phyloP scores from a whole-genome alignment of 352 stramenopile genomes.

The Phytophthora pisi region DNA sequence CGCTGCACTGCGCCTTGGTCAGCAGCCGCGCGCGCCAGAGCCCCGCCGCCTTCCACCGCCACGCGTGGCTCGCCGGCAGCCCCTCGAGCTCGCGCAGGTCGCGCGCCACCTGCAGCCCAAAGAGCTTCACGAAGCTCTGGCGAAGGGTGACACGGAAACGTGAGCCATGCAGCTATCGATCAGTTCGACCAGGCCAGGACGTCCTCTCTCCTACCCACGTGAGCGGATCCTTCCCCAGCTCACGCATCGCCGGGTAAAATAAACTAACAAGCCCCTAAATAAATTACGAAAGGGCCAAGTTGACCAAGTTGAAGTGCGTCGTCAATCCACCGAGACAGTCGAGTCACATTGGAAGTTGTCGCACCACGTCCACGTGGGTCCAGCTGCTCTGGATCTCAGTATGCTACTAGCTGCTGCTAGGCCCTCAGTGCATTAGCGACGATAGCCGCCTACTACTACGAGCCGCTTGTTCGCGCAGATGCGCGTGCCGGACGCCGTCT shows the following conservation, averaged over 20 bases:
- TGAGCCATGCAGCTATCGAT: not conserved
- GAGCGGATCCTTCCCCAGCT: slow-evolving; percentile 47
- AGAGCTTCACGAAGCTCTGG: slow-evolving; percentile 74
- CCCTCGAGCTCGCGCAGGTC: slow-evolving; percentile 54
- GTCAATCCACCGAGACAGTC: not conserved
- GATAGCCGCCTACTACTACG: too few species aligned
- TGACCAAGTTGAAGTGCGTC: not conserved
- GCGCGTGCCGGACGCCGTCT: too few species aligned
- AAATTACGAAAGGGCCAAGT: too few species aligned
- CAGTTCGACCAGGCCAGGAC: not conserved
- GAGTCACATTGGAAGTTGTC: too few species aligned
- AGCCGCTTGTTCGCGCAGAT: too few species aligned
- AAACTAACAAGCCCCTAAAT: too few species aligned
- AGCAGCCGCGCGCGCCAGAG: slow-evolving; percentile 45
- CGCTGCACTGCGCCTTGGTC: slow-evolving; percentile 73
- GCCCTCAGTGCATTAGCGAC: too few species aligned
- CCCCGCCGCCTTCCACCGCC: slow-evolving; percentile 32
- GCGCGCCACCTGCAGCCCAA: slow-evolving; percentile 48
- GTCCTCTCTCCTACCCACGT: slow-evolving; percentile 47
- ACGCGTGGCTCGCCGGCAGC: slow-evolving; percentile 64
- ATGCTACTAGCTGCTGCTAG: too few species aligned
- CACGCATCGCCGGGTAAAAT: slow-evolving; percentile 4
- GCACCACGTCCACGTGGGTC: too few species aligned
- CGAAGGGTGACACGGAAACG: not conserved
- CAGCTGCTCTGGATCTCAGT: too few species aligned